Base-by-base conservation (phyloP, 2,329 filamentous ascomycete genomes). In the Sphaerulina musiva region DNA sequence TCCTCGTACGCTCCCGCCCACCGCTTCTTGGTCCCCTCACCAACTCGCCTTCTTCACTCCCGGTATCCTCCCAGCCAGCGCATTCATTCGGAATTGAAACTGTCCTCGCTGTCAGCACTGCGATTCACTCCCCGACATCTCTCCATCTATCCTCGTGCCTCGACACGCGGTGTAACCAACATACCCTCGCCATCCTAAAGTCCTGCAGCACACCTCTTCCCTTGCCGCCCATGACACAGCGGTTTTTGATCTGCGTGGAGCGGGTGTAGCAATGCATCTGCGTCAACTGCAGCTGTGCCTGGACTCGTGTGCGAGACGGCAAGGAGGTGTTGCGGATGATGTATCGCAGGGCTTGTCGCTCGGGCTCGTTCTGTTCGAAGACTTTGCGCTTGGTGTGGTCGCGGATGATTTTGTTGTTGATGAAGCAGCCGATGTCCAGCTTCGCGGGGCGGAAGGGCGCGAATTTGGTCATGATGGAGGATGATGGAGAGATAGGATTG, bases 191-290 rank as follows among this genome's bases (percentile, higher is more conserved):
- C 80, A 98, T 81, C 73, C 90, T 89, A 68, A 98, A 98, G 68
- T 93, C 92, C 54, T 89, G 83, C 62, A 97, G 79, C n/a, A 98
- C 79, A 85, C 90, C 89, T 63, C 89, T 81, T 14, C 86, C 86
- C 71, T 89, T 90, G n/a, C 93, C 93, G 62, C 90, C 90, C 70
- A 92, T 81, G 50, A 95, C 85, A 76, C 93, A 98, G 63, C 93
- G 79, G 74, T 96, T 97, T 72, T 86, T 85, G 71, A 98, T 91
- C 78, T 96, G 91, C 47, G 92, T 95, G 55, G 89, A 83, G 57
- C 91, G 81, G 36, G 93, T 97, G 74, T 97, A 97, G 77, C 83
- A 84, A 76, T 96, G 91, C 92, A 97, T 96, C 74, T 95, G 86
- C 3, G 86, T 83, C 62, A 98, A 79, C 74, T 97, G 86, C 53